Evolutionary conservation across 148 eudicot species (phyloP), one percentile per base, ranked within the genome.

Genomic region (Spergularia marina): DNA sequence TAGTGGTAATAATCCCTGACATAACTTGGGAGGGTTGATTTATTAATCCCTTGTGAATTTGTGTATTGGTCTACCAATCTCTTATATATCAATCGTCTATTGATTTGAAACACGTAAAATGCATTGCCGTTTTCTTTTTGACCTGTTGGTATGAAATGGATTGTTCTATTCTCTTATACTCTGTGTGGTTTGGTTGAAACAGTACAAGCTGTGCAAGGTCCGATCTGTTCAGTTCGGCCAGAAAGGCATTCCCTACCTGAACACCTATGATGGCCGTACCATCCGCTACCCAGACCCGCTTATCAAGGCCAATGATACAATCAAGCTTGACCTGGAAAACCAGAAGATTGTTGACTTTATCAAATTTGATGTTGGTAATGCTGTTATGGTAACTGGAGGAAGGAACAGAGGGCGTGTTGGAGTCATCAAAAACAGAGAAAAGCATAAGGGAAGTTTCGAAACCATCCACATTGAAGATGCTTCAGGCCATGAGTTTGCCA

Each of bases 131-230:
- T 65, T 15, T 36, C 40, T 8, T 13, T 4, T 65, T 34, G 68
- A 65, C 7, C 40, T 65, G 13, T 9, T 44, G 49, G 10, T 44
- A 44, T 44, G 49, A 44, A 44, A 44, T 44, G 49, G 49, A 44
- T 44, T 44, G 49, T 44, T 44, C 49, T 44, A 6, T 44, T 44
- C 36, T 34, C 23, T 12, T 14, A 49, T 68, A 11, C 7, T 55
- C 9, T 53, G 69, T 10, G 61, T 67, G 14, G 58, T 64, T 10
- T 60, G 67, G 44, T 69, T 69, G 52, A 30, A 30, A 12, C 88
- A 87, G 87, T 86, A 81, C 76, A 88, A 88, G 77, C 87, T 88
- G 4, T 88, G 91, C 87, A 88, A 88, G 77, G 91, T 88, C 53
- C 79, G 87, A 0, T 79, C 84, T 10, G 85, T 88, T 58, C 86